Evolutionary conservation across 2,329 filamentous ascomycete species (phyloP), one percentile per base, ranked within the genome.

Genomic region (Rhinocladiella mackenziei): DNA sequence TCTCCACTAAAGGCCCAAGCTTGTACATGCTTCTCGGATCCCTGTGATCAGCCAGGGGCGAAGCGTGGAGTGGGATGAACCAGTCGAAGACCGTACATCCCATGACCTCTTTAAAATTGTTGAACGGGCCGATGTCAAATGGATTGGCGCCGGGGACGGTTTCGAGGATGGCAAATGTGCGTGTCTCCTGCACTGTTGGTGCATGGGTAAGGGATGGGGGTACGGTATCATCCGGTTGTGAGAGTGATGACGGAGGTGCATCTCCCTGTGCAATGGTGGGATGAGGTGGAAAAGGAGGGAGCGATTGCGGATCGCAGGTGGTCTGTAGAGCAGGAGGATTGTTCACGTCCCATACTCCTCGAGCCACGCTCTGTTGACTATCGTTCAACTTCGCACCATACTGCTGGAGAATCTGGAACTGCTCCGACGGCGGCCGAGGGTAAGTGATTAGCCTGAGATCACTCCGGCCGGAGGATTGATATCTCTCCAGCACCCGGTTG

Each of bases 21-120:
- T 75, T 72, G 60, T 84, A 94, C 45, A 86, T 78, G 57, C 84
- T 82, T 50, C 77, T 73, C 46, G 72, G 71, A 54, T 72, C 75
- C 34, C 80, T 79, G 56, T 89, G 84, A 40, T 77, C 75, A 38
- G 75, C 75, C 62, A 85, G 91, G 0, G 91, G 91, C 3, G 85
- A 88, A 47, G 77, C 74, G 44, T 73, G 78, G 23, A 94, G 62
- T 0, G 91, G 91, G 1, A 95, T 66, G 9, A 95, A 60, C 89
- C 89, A 97, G 48, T 95, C 85, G 10, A 83, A 49, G 2, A 81
- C 53, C 14, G 68, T 77, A 34, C 75, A 67, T 0, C 91, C 91
- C 81, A 98, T 88, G 17, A 96, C 78, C 10, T 83, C 76, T 53
- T 80, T 78, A 67, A 89, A 83, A 59, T 97, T 97, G 19, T 72